Conservation (phyloP, 108 stramenopile species). For the Stephanodiscus triporus region DNA sequence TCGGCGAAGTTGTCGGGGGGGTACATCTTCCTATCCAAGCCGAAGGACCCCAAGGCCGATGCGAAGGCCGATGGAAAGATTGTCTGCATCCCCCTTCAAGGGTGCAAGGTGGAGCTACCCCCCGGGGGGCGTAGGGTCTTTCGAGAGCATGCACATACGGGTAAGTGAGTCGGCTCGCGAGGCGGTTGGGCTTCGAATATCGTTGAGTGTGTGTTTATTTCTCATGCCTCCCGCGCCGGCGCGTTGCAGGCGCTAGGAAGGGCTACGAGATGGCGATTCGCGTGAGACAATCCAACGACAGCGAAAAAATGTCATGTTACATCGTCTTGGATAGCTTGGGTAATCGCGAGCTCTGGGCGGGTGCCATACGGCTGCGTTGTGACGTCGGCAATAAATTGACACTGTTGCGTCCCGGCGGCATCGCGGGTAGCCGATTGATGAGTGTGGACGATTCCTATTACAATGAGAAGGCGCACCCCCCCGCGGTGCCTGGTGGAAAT, state of each 20-base stretch:
- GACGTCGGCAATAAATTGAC: conserved; percentile 47
- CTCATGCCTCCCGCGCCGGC: not conserved
- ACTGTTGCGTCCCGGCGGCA: conserved; percentile 34
- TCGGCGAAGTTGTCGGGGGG: conserved; percentile 66
- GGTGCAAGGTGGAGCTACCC: conserved; percentile 68
- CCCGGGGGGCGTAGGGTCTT: conserved; percentile 86
- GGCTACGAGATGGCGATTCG: conserved; percentile 82
- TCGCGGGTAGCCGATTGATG: conserved; percentile 41
- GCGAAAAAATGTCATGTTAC: conserved; percentile 42
- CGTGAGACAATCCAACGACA: conserved; percentile 37
- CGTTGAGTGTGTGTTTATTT: not conserved
- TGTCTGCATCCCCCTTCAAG: conserved; percentile 73
- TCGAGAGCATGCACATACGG: conserved; percentile 85
- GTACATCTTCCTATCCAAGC: conserved; percentile 74
- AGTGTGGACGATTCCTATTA: conserved; percentile 12
- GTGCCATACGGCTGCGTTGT: conserved; percentile 62
- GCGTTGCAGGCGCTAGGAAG: conserved; percentile 48
- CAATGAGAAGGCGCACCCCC: not conserved
- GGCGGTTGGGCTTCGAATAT: not conserved
- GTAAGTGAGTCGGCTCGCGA: not conserved
- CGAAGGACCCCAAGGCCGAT: conserved; percentile 37
- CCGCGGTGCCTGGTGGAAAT: conserved; percentile 4
- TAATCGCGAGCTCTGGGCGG: conserved; percentile 69
- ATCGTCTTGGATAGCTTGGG: conserved; percentile 69
- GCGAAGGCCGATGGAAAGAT: conserved; percentile 47